phyloP scores from a whole-genome alignment of 352 stramenopile genomes.

The Peronospora farinosa region DNA sequence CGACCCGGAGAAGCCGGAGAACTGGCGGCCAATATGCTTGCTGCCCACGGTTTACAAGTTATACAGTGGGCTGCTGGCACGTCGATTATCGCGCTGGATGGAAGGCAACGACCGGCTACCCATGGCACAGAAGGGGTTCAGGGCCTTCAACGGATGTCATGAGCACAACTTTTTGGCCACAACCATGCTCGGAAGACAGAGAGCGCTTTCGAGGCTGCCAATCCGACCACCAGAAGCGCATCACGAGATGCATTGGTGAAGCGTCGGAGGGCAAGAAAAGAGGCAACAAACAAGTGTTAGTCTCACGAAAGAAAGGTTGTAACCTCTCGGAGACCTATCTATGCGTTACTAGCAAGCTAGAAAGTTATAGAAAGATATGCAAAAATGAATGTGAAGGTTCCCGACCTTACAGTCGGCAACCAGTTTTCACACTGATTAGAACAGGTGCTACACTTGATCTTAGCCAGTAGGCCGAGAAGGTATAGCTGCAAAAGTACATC shows the following conservation, averaged over 20 bases:
- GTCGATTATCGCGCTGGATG: conserved; percentile 9
- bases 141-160: conserved; percentile 14
- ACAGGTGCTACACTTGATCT: too few relatives aligned
- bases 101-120: background rate
- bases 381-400: conserved; percentile 78
- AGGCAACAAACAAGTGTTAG: too few relatives aligned
- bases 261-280: too few relatives aligned
- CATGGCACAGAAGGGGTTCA: conserved; percentile 21
- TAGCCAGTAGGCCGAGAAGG: too few relatives aligned
- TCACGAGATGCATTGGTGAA: too few relatives aligned
- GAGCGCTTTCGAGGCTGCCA: too few relatives aligned
- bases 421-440: too few relatives aligned
- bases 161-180: conserved; percentile 21
- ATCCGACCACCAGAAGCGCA: too few relatives aligned
- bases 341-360: conserved; percentile 8
- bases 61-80: conserved; percentile 18
- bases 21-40: conserved; percentile 32
- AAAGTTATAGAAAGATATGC: conserved; percentile 7
- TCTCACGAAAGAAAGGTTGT: conserved; percentile 7
- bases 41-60: conserved; percentile 32
- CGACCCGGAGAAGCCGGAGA: conserved; percentile 2
- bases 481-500: too few relatives aligned
- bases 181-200: too few relatives aligned
- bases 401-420: conserved; percentile 44
- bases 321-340: conserved; percentile 17